Conservation (phyloP, 1,284 basidiomycete genomes). For the Phlebopus sp. region DNA sequence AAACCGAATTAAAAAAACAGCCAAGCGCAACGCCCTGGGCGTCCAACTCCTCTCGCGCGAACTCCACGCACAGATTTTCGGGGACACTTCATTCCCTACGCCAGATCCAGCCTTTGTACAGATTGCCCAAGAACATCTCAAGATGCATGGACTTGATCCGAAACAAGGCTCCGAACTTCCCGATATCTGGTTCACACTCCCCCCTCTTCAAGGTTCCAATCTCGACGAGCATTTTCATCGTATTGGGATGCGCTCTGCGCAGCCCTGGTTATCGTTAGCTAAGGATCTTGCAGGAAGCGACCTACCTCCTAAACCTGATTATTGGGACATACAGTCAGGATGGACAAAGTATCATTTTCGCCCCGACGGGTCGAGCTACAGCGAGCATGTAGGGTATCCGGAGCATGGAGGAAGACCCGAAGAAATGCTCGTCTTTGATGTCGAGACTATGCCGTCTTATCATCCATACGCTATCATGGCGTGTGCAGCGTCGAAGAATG, state of each 20-base stretch:
- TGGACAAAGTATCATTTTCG: constrained; percentile 86
- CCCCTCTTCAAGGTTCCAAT: constrained; percentile 77
- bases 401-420: constrained; percentile 63
- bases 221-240: constrained; percentile 89
- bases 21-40: constrained; percentile 82
- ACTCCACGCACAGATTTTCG: constrained; percentile 85
- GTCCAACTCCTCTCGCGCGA: constrained; percentile 87
- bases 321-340: constrained; percentile 78
- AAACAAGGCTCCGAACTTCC: constrained; percentile 79
- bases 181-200: constrained; percentile 79
- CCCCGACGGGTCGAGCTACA: constrained; percentile 64
- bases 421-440: constrained; percentile 84
- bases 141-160: constrained; percentile 77
- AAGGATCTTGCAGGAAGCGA: constrained; percentile 54
- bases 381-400: constrained; percentile 60
- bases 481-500: constrained; percentile 77
- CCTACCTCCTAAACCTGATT: constrained; percentile 65
- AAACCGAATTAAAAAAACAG: constrained; percentile 29
- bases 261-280: constrained; percentile 83
- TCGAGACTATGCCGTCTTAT: constrained; percentile 88
- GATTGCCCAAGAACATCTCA: constrained; percentile 79
- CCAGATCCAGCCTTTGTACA: constrained; percentile 65
- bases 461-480: constrained; percentile 88
- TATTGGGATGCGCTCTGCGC: constrained; percentile 69
- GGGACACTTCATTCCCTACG: constrained; percentile 60